Evolutionary conservation across 352 stramenopile genomes (phyloP).

Genomic region (Pythium insidiosum): DNA sequence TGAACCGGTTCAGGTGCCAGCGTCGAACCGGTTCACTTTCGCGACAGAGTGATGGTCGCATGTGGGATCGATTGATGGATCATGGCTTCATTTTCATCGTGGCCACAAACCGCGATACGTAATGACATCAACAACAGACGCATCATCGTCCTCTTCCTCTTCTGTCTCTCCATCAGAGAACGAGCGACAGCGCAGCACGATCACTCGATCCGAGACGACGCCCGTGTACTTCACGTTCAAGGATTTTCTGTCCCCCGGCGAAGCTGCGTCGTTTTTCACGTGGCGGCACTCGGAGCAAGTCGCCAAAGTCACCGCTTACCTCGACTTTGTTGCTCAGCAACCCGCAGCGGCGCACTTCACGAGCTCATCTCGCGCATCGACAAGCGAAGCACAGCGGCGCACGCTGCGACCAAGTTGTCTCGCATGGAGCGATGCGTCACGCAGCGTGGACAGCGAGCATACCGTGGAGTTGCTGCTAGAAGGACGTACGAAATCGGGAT

Average conservation of each 20-base stretch:
- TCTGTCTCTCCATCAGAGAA: too few species aligned
- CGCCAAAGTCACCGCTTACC: constrained; percentile 48
- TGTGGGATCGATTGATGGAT: too few species aligned
- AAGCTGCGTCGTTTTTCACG: constrained; percentile 44
- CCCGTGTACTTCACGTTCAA: constrained; percentile 54
- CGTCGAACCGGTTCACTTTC: too few species aligned
- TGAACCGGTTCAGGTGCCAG: too few species aligned
- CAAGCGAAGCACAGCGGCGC: constrained; percentile 28
- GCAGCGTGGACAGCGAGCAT: too few species aligned
- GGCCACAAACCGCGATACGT: too few species aligned
- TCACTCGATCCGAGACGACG: not conserved
- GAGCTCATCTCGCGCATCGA: constrained; percentile 41
- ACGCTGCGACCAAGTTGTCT: not conserved
- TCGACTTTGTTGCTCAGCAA: constrained; percentile 52
- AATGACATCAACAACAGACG: too few species aligned
- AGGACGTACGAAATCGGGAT: constrained; percentile 44
- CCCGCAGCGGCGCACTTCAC: constrained; percentile 36
- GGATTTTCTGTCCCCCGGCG: constrained; percentile 36
- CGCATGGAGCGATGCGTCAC: not conserved
- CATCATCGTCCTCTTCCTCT: too few species aligned
- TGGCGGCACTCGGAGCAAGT: constrained; percentile 41
- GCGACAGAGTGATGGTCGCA: too few species aligned
- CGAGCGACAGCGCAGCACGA: not conserved
- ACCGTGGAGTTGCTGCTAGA: constrained; percentile 13
- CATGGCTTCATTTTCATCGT: too few species aligned